Conservation (phyloP, 495 filamentous ascomycete genomes). For the Cryomyces minteri region DNA sequence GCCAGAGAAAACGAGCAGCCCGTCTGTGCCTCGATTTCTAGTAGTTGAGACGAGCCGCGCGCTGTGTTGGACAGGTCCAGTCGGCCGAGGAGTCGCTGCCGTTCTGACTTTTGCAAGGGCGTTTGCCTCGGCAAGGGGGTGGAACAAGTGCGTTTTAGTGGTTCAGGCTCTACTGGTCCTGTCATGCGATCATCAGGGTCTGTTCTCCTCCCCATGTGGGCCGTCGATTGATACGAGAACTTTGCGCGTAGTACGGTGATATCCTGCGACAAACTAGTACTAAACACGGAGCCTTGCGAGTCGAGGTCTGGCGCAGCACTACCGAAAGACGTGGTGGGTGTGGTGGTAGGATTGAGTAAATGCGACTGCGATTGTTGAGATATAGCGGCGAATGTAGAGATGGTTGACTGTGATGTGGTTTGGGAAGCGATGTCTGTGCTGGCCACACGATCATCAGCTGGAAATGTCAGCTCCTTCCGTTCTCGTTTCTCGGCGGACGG, state of each 20-base stretch:
- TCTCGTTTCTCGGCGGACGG: constrained; percentile 12
- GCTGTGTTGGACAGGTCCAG: neutral
- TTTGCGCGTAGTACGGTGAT: constrained; percentile 3
- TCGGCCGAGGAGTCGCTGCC: neutral
- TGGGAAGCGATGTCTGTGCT: neutral
- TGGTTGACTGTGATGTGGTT: neutral
- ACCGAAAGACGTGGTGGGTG: constrained; percentile 3
- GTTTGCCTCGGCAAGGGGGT: neutral
- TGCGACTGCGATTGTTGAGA: neutral
- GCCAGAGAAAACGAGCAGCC: too few relatives aligned
- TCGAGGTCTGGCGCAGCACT: neutral
- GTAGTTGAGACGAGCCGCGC: neutral
- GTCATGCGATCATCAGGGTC: neutral
- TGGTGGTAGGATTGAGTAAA: neutral
- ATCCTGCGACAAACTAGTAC: constrained; percentile 2
- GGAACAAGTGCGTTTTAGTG: neutral
- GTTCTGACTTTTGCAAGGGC: neutral
- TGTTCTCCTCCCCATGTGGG: neutral
- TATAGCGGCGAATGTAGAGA: neutral
- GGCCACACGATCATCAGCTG: constrained; percentile 7
- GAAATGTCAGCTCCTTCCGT: constrained; percentile 16
- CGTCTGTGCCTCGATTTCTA: too few relatives aligned
- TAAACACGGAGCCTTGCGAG: constrained; percentile 1
- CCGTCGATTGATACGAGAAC: neutral
- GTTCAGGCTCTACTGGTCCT: neutral